Base-by-base conservation (phyloP, 306 rosid species). In the Prunus mume region DNA sequence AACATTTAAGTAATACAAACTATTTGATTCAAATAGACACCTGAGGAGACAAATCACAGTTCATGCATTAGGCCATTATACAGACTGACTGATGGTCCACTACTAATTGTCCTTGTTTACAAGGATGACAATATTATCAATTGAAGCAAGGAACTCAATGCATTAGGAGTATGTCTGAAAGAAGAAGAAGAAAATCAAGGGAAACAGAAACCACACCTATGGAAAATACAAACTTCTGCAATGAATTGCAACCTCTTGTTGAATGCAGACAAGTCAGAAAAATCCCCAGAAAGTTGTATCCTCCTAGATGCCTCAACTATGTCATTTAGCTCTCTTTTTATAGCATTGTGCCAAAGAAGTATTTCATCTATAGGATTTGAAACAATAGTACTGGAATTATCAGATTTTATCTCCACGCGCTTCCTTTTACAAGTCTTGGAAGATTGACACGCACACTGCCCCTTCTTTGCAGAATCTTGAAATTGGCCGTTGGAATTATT, bases 281-380 rank as follows among this genome's bases (percentile, higher is more conserved):
- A 93, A 78, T 93, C 88, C 76, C 92, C 97, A 68, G 90, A 88
- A 69, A 76, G 79, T 74, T 80, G 76, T 69, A 72, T 79, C 74
- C 78, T 75, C 73, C 84, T 82, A 28, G 84, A 86, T 68, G 83
- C 90, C 50, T 72, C 76, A 6, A 82, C 90, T 86, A 91, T 90
- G 78, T 93, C 97, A 62, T 85, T 83, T 72, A 93, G 83, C 82
- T 93, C 98, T 85, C 83, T 87, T 82, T 88, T 88, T 46, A 93
- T 88, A 63, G 98, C 98, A 88, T 91, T 90, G 83, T 93, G 98
- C 98, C 97, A 93, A 63, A 91, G 87, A 81, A 91, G 77, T 82
- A 90, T 91, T 82, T 93, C 97, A 82, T 93, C 88, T 34, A 93
- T 91, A 7, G 97, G 98, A 85, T 87, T 90, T 63, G 78, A 79